These are phyloP conservation scores for Penicillium occitanis DNA, from an alignment of 2,329 filamentous ascomycete genomes.

Conservation along the genomic window DNA sequence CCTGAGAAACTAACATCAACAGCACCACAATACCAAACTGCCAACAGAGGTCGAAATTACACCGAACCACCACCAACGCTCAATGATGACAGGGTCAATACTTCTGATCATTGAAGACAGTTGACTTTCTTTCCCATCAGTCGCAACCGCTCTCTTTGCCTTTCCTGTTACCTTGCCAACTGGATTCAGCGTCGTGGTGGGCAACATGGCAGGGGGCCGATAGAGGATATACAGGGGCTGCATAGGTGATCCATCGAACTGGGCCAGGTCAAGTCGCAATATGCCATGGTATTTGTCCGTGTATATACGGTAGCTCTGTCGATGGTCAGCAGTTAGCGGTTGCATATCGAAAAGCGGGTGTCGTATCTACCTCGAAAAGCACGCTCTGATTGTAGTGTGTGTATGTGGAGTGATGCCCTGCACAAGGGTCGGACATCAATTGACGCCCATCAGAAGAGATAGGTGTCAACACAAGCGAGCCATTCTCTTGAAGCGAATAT, in stretches of 20 bases:
- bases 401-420: constrained; percentile 56
- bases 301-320: constrained; percentile 45
- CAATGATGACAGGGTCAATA: constrained; percentile 39
- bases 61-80: constrained; percentile 51
- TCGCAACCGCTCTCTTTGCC: constrained; percentile 33
- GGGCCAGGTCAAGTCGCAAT: constrained; percentile 62
- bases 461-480: constrained; percentile 60
- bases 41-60: constrained; percentile 49
- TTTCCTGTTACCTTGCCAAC: constrained; percentile 39
- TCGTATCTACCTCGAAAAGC: constrained; percentile 47
- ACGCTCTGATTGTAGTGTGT: constrained; percentile 67
- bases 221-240: constrained; percentile 67
- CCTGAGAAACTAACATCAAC: constrained; percentile 22
- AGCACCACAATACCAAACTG: constrained; percentile 39
- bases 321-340: background rate
- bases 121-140: constrained; percentile 28
- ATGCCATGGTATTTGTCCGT: constrained; percentile 63
- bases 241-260: constrained; percentile 64
- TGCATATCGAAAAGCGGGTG: too few species aligned
- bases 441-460: constrained; percentile 67
- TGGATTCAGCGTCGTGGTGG: constrained; percentile 65
- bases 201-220: constrained; percentile 66
- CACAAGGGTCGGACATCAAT: constrained; percentile 64
- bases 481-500: constrained; percentile 57
- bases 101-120: constrained; percentile 29